These are phyloP conservation scores for Streptanthus diversifolius DNA, from an alignment of 345 rosid species.

Conservation along the genomic window DNA sequence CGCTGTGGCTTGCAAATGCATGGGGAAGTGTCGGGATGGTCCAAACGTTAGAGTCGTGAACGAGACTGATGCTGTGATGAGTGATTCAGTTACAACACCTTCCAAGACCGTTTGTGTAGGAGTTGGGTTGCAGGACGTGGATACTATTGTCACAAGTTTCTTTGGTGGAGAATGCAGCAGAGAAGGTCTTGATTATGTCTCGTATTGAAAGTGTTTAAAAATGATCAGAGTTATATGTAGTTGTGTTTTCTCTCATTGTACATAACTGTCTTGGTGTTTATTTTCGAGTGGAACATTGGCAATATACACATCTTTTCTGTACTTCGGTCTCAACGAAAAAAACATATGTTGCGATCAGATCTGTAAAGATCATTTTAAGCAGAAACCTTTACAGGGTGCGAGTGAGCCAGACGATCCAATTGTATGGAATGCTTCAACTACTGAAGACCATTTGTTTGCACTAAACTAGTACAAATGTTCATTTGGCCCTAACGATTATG, in stretches of 20 bases:
- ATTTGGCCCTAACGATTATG: not conserved
- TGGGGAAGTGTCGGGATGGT: constrained; percentile 73
- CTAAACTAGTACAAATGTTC: constrained; percentile 1
- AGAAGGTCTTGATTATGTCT: constrained; percentile 20
- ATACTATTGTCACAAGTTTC: constrained; percentile 47
- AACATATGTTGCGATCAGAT: not conserved
- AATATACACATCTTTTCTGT: not conserved
- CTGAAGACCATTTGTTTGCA: not conserved
- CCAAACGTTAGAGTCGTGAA: constrained; percentile 54
- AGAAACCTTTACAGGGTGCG: not conserved
- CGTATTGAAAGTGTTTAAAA: not conserved
- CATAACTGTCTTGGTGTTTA: not conserved
- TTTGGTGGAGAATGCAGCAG: constrained; percentile 26
- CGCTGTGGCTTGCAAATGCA: constrained; percentile 65
- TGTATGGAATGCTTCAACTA: not conserved
- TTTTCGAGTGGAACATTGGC: not conserved
- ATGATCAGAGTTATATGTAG: not conserved
- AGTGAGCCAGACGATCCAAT: not conserved
- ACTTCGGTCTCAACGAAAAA: not conserved
- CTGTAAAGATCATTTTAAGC: not conserved
- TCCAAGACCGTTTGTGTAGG: constrained; percentile 55
- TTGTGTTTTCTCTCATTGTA: not conserved
- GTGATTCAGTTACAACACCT: constrained; percentile 36
- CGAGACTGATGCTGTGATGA: constrained; percentile 9
- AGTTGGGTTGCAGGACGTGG: constrained; percentile 66